Conservation (phyloP, 2,329 filamentous ascomycete genomes). For the Macroventuria anomochaeta region DNA sequence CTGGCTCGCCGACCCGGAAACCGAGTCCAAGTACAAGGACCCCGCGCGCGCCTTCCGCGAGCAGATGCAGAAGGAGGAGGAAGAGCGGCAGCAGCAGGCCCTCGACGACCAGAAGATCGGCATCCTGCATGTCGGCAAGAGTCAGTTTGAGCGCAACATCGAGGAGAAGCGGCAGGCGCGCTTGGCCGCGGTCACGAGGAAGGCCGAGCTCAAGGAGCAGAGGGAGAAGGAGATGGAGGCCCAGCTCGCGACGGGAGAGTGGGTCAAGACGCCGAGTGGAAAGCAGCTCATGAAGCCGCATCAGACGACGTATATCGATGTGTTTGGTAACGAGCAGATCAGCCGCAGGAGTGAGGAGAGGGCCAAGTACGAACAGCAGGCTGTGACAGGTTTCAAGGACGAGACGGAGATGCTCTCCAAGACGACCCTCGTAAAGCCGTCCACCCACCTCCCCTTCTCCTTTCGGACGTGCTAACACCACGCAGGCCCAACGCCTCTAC, state of each 20-base stretch:
- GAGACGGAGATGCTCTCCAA: constrained; percentile 37
- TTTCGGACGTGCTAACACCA: not conserved
- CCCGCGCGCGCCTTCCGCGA: constrained; percentile 44
- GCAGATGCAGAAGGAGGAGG: constrained; percentile 42
- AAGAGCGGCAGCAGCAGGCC: constrained; percentile 30
- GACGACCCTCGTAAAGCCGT: constrained; percentile 42
- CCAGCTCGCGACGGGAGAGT: constrained; percentile 44
- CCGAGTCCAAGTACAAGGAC: constrained; percentile 49
- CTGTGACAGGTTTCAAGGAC: constrained; percentile 32
- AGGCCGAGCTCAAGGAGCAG: constrained; percentile 43
- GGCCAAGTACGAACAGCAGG: constrained; percentile 35
- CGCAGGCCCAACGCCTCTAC: constrained; percentile 44
- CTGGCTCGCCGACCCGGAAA: constrained; percentile 47
- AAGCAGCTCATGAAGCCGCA: constrained; percentile 47
- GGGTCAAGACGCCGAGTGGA: constrained; percentile 41
- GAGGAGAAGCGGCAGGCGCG: constrained; percentile 41
- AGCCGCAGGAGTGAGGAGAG: constrained; percentile 38
- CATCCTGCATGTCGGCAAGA: constrained; percentile 43
- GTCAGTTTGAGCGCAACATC: constrained; percentile 45
- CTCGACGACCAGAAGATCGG: constrained; percentile 40
- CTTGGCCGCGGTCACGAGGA: constrained; percentile 36
- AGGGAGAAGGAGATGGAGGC: constrained; percentile 39
- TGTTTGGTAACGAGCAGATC: constrained; percentile 43
- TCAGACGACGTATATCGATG: constrained; percentile 42
- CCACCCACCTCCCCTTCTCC: not conserved